phyloP scores from a whole-genome alignment of 2,329 filamentous ascomycete genomes.

The Xylariaceae sp. region DNA sequence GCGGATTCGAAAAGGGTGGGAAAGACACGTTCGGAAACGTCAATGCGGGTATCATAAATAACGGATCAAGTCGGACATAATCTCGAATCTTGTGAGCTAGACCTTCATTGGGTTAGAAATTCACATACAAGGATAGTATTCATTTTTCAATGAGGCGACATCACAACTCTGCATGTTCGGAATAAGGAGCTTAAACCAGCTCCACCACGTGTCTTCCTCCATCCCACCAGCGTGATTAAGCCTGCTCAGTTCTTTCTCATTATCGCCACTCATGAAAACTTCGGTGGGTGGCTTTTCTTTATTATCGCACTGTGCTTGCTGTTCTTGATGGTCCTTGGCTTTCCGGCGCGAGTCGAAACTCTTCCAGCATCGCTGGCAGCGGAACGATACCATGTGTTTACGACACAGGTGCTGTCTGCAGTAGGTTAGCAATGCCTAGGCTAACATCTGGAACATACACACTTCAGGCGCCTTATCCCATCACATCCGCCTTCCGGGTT shows the following conservation, averaged over 20 bases:
- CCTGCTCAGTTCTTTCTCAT: slow-evolving; percentile 6
- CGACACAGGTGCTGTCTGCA: slow-evolving; percentile 24
- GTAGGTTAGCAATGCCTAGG: not conserved
- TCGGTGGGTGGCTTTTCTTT: not conserved
- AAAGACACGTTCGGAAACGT: not conserved
- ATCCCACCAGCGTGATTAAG: not conserved
- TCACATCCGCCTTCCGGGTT: slow-evolving; percentile 16
- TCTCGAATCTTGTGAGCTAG: not conserved
- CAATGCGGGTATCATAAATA: not conserved
- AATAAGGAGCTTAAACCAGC: slow-evolving; percentile 18
- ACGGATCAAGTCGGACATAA: not conserved
- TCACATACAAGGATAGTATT: slow-evolving; percentile 4
- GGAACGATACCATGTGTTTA: slow-evolving; percentile 5
- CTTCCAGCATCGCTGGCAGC: slow-evolving; percentile 19
- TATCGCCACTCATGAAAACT: slow-evolving; percentile 9
- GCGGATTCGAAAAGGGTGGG: not conserved
- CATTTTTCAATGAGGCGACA: not conserved
- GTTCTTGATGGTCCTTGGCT: not conserved
- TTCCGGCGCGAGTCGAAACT: slow-evolving; percentile 7
- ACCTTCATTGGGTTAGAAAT: not conserved
- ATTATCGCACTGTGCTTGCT: not conserved
- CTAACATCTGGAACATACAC: not conserved
- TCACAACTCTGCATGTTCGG: slow-evolving; percentile 9
- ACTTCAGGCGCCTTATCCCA: slow-evolving; percentile 13
- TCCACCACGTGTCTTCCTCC: slow-evolving; percentile 17